phyloP scores from a whole-genome alignment of 2,329 filamentous ascomycete species.

The Venturia aucupariae region DNA sequence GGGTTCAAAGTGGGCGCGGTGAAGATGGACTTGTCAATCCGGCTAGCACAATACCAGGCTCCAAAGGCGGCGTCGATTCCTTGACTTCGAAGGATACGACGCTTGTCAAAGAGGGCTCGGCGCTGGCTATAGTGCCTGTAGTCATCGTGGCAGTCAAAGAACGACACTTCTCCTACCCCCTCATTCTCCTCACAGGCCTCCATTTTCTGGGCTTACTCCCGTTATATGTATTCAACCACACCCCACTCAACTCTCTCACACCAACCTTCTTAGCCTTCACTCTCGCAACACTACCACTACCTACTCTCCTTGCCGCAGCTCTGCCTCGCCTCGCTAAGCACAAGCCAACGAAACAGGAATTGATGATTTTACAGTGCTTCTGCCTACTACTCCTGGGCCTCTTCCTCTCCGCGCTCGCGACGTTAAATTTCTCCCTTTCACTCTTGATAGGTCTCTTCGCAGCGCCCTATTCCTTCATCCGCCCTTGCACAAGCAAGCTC shows the following conservation, averaged over 20 bases:
- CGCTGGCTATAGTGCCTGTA: slow-evolving; percentile 22
- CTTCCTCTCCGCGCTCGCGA: slow-evolving; percentile 84
- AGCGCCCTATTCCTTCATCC: slow-evolving; percentile 68
- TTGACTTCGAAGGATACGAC: slow-evolving; percentile 2
- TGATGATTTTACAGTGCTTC: slow-evolving; percentile 76
- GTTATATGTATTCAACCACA: slow-evolving; percentile 78
- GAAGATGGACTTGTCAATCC: slow-evolving; percentile 15
- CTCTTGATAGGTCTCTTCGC: slow-evolving; percentile 75
- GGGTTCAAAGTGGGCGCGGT: slow-evolving; percentile 67
- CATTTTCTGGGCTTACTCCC: slow-evolving; percentile 75
- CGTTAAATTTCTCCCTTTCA: slow-evolving; percentile 87
- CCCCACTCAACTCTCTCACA: slow-evolving; percentile 41
- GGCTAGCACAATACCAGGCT: slow-evolving; percentile 16
- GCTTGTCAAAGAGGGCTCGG: slow-evolving; percentile 5
- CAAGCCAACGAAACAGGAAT: slow-evolving; percentile 57
- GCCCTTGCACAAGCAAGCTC: slow-evolving; percentile 18
- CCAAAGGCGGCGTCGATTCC: slow-evolving; percentile 18
- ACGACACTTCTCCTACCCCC: slow-evolving; percentile 61
- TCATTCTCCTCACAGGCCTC: slow-evolving; percentile 60
- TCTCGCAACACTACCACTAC: slow-evolving; percentile 26
- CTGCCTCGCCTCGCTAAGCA: slow-evolving; percentile 38
- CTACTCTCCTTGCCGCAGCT: slow-evolving; percentile 23
- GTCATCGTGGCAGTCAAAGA: slow-evolving; percentile 38
- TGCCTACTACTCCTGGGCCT: slow-evolving; percentile 88
- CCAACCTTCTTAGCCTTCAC: slow-evolving; percentile 46